Conservation (phyloP, 1,284 basidiomycete species). For the Malassezia restricta region DNA sequence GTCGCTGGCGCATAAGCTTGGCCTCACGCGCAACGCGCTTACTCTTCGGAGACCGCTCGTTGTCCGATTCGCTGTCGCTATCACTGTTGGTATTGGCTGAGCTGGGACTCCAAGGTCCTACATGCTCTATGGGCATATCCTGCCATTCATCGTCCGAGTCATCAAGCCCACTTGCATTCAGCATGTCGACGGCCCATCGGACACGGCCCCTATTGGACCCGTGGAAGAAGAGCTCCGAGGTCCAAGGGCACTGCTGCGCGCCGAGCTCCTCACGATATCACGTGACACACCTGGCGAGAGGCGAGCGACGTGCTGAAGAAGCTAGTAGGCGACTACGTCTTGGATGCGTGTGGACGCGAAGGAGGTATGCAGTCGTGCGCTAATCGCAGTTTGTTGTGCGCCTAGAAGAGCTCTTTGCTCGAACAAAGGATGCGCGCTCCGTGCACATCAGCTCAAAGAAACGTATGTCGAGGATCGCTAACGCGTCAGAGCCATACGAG, state of each 20-base stretch:
- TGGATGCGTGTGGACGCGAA: slow-evolving; percentile 6
- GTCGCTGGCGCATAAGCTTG: neutral
- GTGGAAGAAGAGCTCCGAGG: too few species aligned
- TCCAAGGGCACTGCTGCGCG: neutral
- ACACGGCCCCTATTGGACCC: neutral
- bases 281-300: neutral
- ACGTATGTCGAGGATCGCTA: neutral
- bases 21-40: neutral
- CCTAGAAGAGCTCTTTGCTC: slow-evolving; percentile 26
- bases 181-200: slow-evolving; percentile 6
- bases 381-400: slow-evolving; percentile 26
- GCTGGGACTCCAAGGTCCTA: neutral
- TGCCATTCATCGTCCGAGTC: slow-evolving; percentile 17
- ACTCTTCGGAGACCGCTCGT: neutral
- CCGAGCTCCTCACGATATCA: neutral
- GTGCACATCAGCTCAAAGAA: slow-evolving; percentile 34
- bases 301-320: neutral
- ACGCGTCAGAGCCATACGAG: neutral
- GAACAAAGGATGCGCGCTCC: slow-evolving; percentile 25
- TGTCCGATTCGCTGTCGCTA: slow-evolving; percentile 6
- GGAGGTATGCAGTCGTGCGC: slow-evolving; percentile 3
- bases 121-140: slow-evolving; percentile 17
- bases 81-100: neutral
- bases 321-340: neutral
- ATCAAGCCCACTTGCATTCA: neutral